Evolutionary conservation across 345 rosid species (phyloP), one percentile per base, ranked within the genome.

Genomic region (Abelmoschus esculentus): DNA sequence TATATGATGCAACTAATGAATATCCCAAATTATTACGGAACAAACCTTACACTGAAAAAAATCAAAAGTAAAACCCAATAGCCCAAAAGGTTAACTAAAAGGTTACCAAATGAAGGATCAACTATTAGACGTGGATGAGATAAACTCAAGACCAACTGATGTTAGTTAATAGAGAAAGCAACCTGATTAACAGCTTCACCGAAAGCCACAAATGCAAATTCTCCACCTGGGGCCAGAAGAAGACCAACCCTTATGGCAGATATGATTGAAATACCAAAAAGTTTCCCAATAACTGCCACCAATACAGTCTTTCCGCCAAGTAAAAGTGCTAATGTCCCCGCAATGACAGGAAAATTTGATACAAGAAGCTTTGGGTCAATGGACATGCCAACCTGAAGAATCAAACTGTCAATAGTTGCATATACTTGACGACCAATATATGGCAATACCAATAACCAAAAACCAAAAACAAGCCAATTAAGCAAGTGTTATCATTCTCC

Each of bases 161-260:
- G 38, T 60, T 34, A 71, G 70, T n/a, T 53, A 44, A 52, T 47
- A 57, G 47, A 56, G 57, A 56, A 69, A 58, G 67, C 47, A 71
- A 91, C 98, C 98, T 93, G 99, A 79, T 89, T 93, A 75, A 93
- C 97, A 53, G 99, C 96, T 80, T 93, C 99, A 70, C 99, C 97
- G 66, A 93, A 93, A 73, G 99, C 99, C 80, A 93, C 99, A 78
- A 93, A 93, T 66, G 99, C 99, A 58, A 93, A 93, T 75, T 93
- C 99, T 76, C 99, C 98, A 47, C 98, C 98, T 2, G 98, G 98
- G 74, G 98, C 98, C 59, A 93, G 93, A 83, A 93, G 97, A 77
- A 93, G 96, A 71, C 98, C 98, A 26, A 75, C 87, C 80, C 98
- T 86, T 73, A 87, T 79, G 63, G 96, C 95, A 78, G 98, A 86